Conservation (phyloP, 2,329 filamentous ascomycete genomes). For the Colletotrichum incanum region DNA sequence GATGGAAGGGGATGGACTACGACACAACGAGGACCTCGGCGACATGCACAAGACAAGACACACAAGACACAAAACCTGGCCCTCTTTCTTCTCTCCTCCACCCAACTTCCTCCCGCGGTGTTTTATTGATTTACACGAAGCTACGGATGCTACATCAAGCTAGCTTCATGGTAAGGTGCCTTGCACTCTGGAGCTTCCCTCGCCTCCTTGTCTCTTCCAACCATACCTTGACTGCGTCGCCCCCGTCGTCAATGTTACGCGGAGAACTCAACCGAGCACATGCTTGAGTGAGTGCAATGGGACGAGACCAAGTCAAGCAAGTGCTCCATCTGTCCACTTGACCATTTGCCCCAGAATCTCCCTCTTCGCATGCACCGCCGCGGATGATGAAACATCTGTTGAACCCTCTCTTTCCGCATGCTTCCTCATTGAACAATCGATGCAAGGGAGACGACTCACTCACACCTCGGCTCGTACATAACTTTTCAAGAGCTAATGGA, state of each 20-base stretch:
- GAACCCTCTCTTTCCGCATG: constrained; percentile 11
- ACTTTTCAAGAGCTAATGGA: not conserved
- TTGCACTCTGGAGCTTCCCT: constrained; percentile 2
- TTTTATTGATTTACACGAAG: constrained; percentile 6
- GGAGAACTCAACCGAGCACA: constrained; percentile 12
- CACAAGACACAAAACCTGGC: not conserved
- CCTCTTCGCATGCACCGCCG: not conserved
- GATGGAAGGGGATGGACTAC: constrained; percentile 1
- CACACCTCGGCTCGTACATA: not conserved
- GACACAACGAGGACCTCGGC: constrained; percentile 16
- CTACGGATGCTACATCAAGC: constrained; percentile 16
- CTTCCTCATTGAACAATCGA: not conserved
- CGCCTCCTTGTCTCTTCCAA: not conserved
- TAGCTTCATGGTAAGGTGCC: not conserved
- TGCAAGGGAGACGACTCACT: not conserved
- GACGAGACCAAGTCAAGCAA: constrained; percentile 22
- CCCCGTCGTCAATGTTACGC: constrained; percentile 17
- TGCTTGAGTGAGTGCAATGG: not conserved
- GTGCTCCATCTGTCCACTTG: not conserved
- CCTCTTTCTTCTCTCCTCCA: constrained; percentile 11
- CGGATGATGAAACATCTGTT: constrained; percentile 23
- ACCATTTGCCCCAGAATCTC: not conserved
- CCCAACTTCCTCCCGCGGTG: not conserved
- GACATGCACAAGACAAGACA: constrained; percentile 25
- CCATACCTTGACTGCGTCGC: constrained; percentile 15